phyloP scores from a whole-genome alignment of 2,329 filamentous ascomycete genomes.

The Fusarium sp. region DNA sequence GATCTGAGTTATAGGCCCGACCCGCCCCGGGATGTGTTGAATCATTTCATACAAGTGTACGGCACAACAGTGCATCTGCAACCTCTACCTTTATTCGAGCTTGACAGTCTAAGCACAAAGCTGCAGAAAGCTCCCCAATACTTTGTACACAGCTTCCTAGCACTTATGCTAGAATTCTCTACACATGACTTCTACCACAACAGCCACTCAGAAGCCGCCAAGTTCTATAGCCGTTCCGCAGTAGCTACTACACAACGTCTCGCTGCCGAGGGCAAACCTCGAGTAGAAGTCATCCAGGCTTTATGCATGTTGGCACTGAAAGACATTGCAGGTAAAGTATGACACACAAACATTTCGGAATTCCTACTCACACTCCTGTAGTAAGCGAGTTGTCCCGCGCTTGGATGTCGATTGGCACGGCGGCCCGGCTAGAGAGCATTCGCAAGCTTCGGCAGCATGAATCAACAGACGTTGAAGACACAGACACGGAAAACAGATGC shows the following conservation, averaged over 20 bases:
- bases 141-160: constrained; percentile 5
- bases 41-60: not conserved
- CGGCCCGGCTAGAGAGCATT: constrained; percentile 1
- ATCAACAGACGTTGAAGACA: rapidly evolving
- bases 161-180: constrained; percentile 8
- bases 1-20: rapidly evolving
- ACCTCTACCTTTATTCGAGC: constrained; percentile 14
- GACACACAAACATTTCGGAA: rapidly evolving
- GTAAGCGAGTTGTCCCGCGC: constrained; percentile 3
- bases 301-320: constrained; percentile 1
- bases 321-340: not conserved
- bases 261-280: constrained; percentile 6
- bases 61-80: constrained; percentile 8
- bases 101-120: not conserved
- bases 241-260: constrained; percentile 1
- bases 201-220: not conserved
- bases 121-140: not conserved
- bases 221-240: constrained; percentile 6
- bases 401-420: constrained; percentile 20
- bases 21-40: not conserved
- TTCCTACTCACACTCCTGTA: not conserved
- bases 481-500: not conserved
- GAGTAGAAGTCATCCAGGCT: not conserved
- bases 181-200: not conserved
- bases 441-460: not conserved